A percentile compares a stretch with the other conserved stretches of the same genome.
phyloP scores from a whole-genome alignment of 1,139 yeast species.

The Hansenula anomala region DNA sequence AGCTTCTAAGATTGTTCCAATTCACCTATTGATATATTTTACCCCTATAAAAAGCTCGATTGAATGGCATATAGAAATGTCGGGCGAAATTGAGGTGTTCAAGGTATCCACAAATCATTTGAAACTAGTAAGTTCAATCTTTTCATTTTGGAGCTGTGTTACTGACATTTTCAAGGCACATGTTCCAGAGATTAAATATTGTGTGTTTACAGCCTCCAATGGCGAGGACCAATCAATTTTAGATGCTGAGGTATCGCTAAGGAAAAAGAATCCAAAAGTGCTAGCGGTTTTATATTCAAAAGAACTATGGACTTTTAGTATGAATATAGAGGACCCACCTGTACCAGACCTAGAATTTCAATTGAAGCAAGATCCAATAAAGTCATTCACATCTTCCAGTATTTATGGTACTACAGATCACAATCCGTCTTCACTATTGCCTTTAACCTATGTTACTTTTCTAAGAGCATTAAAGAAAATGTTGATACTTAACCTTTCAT shows the following conservation, averaged over 20 bases:
- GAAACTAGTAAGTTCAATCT: background rate
- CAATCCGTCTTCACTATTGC: conserved; percentile 12
- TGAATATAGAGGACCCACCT: conserved; percentile 31
- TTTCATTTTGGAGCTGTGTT: too few species aligned
- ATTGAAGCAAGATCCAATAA: conserved; percentile 32
- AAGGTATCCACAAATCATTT: background rate
- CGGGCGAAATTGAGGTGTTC: background rate
- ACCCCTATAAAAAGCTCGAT: too few species aligned
- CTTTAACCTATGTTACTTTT: conserved; percentile 40
- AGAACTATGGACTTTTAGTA: conserved; percentile 55
- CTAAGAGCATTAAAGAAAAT: conserved; percentile 56
- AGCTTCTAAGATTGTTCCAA: too few species aligned
- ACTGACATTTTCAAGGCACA: conserved; percentile 16
- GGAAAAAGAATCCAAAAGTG: conserved; percentile 46
- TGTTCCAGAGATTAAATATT: conserved; percentile 15
- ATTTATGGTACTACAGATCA: conserved; percentile 21
- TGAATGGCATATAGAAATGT: too few species aligned
- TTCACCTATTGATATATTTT: too few species aligned
- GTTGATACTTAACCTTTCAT: conserved; percentile 42
- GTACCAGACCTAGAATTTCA: conserved; percentile 24
- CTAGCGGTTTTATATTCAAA: conserved; percentile 57
- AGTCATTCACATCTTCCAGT: conserved; percentile 28
- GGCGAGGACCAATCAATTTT: conserved; percentile 38
- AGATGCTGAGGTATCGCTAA: conserved; percentile 54
- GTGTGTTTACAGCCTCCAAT: conserved; percentile 8